These are phyloP conservation scores for Fusarium continuum DNA, from an alignment of 2,329 filamentous ascomycete species.

Conservation along the genomic window DNA sequence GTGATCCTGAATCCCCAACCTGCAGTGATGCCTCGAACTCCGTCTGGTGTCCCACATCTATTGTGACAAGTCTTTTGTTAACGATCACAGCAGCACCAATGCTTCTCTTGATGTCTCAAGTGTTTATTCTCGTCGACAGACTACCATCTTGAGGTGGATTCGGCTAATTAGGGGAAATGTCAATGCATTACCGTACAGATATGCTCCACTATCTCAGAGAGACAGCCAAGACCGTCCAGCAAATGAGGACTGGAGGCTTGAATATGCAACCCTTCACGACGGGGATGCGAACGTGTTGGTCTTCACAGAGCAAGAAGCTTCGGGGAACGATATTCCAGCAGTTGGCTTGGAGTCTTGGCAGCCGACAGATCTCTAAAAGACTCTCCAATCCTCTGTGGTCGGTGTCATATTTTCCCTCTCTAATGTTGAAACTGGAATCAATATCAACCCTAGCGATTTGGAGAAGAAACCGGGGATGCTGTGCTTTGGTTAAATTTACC, in stretches of 20 bases:
- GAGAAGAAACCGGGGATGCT: constrained; percentile 20
- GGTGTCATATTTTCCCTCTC: constrained; percentile 23
- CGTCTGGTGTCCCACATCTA: constrained; percentile 31
- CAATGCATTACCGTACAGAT: constrained; percentile 22
- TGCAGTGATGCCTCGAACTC: constrained; percentile 36
- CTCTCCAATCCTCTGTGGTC: constrained; percentile 20
- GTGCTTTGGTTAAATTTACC: background rate
- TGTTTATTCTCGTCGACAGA: constrained; percentile 13
- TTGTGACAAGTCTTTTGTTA: constrained; percentile 12
- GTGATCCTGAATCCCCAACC: constrained; percentile 33
- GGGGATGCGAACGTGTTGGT: constrained; percentile 11
- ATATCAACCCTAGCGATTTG: constrained; percentile 37
- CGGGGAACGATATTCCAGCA: constrained; percentile 1
- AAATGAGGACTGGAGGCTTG: constrained; percentile 29
- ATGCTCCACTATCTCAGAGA: constrained; percentile 35
- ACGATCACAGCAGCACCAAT: constrained; percentile 8
- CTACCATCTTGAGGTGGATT: constrained; percentile 22
- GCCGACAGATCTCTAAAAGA: constrained; percentile 5
- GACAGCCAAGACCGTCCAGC: constrained; percentile 23
- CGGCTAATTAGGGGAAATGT: constrained; percentile 21
- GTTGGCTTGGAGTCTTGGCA: background rate
- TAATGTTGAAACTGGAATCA: constrained; percentile 13
- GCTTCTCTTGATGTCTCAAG: constrained; percentile 24
- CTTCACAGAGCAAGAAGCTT: background rate
- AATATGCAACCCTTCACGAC: constrained; percentile 23